Evolutionary conservation across 306 rosid genomes (phyloP), one percentile per base, ranked within the genome.

Genomic region (Quercus dentata): DNA sequence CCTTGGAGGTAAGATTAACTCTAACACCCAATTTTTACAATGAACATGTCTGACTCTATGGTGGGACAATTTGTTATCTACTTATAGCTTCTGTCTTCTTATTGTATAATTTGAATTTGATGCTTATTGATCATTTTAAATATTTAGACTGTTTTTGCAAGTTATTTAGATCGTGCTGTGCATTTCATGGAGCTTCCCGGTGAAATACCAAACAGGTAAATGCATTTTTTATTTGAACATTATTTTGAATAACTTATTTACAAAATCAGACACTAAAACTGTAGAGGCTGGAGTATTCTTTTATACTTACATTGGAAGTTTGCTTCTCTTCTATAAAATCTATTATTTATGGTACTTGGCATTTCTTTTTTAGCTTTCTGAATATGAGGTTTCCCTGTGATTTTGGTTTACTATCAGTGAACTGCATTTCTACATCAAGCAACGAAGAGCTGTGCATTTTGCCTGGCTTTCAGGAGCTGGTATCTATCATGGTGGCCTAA

Each of bases 401-500:
- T 27, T 71, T 76, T 82, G 79, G 57, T 80, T 76, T 69, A 77
- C 58, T 82, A 84, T 84, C 95, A 94, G 98, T 76, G 99, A 95
- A 87, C 85, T 95, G 85, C 97, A 90, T 83, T 95, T 91, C 90
- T 95, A 80, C 88, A 89, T 92, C 74, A 92, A 95, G 88, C 99
- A 95, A 89, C 88, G 98, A 84, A 89, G 99, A 90, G 98, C 99
- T 30, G 80, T 88, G 28, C 98, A 95, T 90, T 95, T 95, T 89
- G 98, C 98, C 70, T 95, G 99, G 99, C 99, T 95, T 81, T 95
- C 97, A 83, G 99, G 98, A 78, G 98, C 98, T 84, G 99, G 99
- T 73, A 92, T 92, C 73, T 95, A 95, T 90, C 92, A 95, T 20
- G 99, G 98, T 70, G 86, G 90, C 86, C 87, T 95, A 80, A 95